Base-by-base conservation (phyloP, 1,139 yeast genomes). In the Yamadazyma mexicana region DNA sequence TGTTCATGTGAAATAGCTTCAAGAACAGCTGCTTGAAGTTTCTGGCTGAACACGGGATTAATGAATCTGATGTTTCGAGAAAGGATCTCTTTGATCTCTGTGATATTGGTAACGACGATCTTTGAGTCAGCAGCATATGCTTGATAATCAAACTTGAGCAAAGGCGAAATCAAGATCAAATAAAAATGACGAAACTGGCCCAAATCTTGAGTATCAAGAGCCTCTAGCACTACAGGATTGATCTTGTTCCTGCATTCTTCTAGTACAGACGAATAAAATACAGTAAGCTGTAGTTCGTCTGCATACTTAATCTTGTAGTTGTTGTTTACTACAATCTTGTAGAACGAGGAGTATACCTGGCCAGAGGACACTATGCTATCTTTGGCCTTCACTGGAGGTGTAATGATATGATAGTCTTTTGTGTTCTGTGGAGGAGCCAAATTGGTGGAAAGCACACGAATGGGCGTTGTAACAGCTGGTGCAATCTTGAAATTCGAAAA, bases 401-500 rank as follows among this genome's bases (percentile, higher is more conserved):
- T 56, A 0, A 40, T 22, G 0, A 81, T 73, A 1, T 50, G 50
- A 48, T 71, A 81, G 30, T 66, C 62, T 0, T 47, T 46, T 8
- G 37, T 14, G 7, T 17, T 33, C 12, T 29, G 37, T 4, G 27
- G 28, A 34, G 62, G 66, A 2, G 64, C 55, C 33, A 86, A 59
- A 2, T 61, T 55, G 10, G 77, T 79, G 3, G 65, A 55, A 5
- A 71, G 46, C 4, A 87, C 59, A 39, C 85, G 61, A 1, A 85
- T 68, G 0, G 95, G 95, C 10, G 60, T 55, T 9, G 62, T 63
- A 0, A 70, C 48, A 24, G 72, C 71, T 2, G 88, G 73, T 9
- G 88, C 83, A 33, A 86, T 69, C 17, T 83, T 79, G 52, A 83
- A 86, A 48, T 79, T 81, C 3, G 91, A 81, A 49, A 77, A 83